Evolutionary conservation across 495 filamentous ascomycete species (phyloP), one percentile per base, ranked within the genome.

Genomic region (Oidiodendron maius): DNA sequence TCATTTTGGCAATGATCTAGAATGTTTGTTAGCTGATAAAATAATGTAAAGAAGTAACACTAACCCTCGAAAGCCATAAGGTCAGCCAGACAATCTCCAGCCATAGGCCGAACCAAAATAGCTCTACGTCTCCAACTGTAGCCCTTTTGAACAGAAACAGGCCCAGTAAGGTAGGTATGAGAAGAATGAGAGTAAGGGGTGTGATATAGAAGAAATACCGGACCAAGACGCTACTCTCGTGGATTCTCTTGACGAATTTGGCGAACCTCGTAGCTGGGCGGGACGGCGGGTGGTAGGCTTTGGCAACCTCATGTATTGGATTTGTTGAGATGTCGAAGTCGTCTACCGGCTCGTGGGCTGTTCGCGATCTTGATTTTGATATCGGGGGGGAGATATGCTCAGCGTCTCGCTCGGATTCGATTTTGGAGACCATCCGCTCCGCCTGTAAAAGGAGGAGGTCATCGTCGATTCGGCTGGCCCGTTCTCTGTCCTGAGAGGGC

Each of bases 31-130:
- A 42, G 44, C 13, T n/a, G 17, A 34, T 11, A n/a, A 39, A 32
- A 15, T 41, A 35, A 35, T 16, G 16, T 4, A 35, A 35, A 35
- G n/a, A n/a, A n/a, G n/a, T n/a, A n/a, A n/a, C n/a, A 71, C 70
- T 57, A 68, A 81, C 80, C 52, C 84, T 69, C 46, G 83, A 83
- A 21, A 81, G 84, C 93, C 93, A 97, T 0, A 96, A 70, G 2
- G 89, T 88, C 35, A 95, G 68, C 91, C 91, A 97, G 36, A 96
- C 78, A 20, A 95, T 84, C 62, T 95, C 87, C 39, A 97, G 72
- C 91, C 91, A 97, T 40, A 96, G 86, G 36, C 86, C 83, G 53
- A 97, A 96, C 91, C 91, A 97, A 41, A 89, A 68, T 47, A 96
- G 61, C 51, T 76, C 46, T 2, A 96, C 87, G 26, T 82, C 89